phyloP scores from a whole-genome alignment of 1,139 yeast species.

The Protomyces arabidopsidicola region DNA sequence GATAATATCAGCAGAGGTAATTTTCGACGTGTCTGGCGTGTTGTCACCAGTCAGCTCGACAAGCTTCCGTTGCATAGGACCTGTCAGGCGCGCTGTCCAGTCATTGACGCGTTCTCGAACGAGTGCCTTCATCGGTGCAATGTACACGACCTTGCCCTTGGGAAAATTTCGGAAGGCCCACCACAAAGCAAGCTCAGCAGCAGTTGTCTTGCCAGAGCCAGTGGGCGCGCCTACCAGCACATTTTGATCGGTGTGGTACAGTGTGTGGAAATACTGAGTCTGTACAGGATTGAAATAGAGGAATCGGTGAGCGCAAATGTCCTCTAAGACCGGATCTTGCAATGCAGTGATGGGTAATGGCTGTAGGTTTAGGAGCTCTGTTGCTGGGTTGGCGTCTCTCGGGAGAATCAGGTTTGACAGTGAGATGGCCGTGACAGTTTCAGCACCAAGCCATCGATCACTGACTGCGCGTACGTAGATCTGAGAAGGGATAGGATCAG shows the following conservation, averaged over 20 bases:
- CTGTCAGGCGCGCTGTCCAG: constrained; percentile 70
- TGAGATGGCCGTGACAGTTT: constrained; percentile 68
- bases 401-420: constrained; percentile 90
- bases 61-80: constrained; percentile 58
- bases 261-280: constrained; percentile 88
- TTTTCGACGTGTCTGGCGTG: constrained; percentile 79
- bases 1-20: constrained; percentile 84
- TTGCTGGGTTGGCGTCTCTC: constrained; percentile 76
- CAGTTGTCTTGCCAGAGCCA: constrained; percentile 97
- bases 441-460: constrained; percentile 88
- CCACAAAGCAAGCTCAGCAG: constrained; percentile 96
- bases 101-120: constrained; percentile 96
- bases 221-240: constrained; percentile 97
- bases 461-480: constrained; percentile 72
- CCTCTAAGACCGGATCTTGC: constrained; percentile 62
- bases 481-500: constrained; percentile 86
- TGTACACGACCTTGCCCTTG: constrained; percentile 48
- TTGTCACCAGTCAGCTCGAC: constrained; percentile 98
- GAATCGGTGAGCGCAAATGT: constrained; percentile 62
- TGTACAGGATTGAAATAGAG: constrained; percentile 97
- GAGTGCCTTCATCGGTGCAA: constrained; percentile 98
- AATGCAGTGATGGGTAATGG: constrained; percentile 84
- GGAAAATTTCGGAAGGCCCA: constrained; percentile 43
- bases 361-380: constrained; percentile 70
- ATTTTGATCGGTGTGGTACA: constrained; percentile 72